Base-by-base conservation (phyloP, 192 early-diverging fungal species). In the Umbelopsis vinacea region DNA sequence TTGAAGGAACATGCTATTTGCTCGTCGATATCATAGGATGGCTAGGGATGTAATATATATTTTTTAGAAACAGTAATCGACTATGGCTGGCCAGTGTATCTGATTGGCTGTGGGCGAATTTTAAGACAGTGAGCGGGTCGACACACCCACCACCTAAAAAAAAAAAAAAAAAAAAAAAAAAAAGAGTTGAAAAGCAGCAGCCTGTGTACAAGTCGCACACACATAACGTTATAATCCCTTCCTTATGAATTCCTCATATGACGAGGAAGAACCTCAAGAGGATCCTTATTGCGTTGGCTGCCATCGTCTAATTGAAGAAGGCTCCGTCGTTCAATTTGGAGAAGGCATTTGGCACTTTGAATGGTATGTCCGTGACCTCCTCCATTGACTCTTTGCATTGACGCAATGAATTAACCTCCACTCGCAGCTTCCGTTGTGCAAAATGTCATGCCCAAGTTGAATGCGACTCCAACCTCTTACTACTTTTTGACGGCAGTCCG, bases 331-430 rank as follows among this genome's bases (percentile, higher is more conserved):
- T 69, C 87, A 89, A 46, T 93, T 93, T 82, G 92, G 90, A n/a
- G 92, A 93, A 52, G 92, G 92, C 45, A 86, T 93, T 8, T 93
- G 92, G 92, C 92, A 93, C 77, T 90, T 93, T 75, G 86, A 93
- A 76, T 93, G 92, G 92, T 91, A 90, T 43, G 40, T 43, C 40
- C 40, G 11, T 43, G 40, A 43, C 1, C 11, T 40, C 38, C 8
- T 40, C 38, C 38, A 40, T 53, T 68, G 11, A 68, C 45, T 40
- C n/a, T 46, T 47, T 21, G 54, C 6, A 17, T 26, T 19, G 52
- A 60, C 45, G 4, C 21, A 24, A 21, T 71, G 10, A 52, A 23
- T 24, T 52, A 43, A 23, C 24, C 1, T 35, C 33, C 5, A 4
- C 24, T 46, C 33, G 11, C 67, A 90, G 92, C 71, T 94, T 94